phyloP scores from a whole-genome alignment of 2,329 filamentous ascomycete species.

The Leptographium procerum region DNA sequence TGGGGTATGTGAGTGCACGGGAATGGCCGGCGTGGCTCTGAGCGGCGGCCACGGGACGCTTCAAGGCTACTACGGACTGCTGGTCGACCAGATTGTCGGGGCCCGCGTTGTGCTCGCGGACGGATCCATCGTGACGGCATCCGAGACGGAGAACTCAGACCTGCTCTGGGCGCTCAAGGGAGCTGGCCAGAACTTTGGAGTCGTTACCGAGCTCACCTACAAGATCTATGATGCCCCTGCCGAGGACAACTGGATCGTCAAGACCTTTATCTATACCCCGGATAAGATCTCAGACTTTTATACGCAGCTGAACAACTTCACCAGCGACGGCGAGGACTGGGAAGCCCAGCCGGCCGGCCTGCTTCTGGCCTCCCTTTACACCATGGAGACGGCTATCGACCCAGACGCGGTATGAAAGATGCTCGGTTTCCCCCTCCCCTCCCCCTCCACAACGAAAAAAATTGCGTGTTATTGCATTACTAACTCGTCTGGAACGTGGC shows the following conservation, averaged over 20 bases:
- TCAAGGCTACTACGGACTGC: neutral
- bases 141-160: slow-evolving; percentile 22
- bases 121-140: slow-evolving; percentile 22
- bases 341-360: neutral
- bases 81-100: slow-evolving; percentile 15
- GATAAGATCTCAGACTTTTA: neutral
- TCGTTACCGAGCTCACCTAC: neutral
- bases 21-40: neutral
- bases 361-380: neutral
- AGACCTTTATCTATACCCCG: neutral
- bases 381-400: neutral
- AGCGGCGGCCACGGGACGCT: neutral
- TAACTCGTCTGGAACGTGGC: neutral
- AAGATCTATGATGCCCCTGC: neutral
- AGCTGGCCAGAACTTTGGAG: slow-evolving; percentile 17
- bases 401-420: neutral
- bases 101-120: slow-evolving; percentile 27
- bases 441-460: no score
- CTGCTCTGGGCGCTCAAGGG: slow-evolving; percentile 31
- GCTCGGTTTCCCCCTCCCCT: neutral
- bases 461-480: neutral
- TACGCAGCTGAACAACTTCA: neutral
- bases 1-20: neutral
- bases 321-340: neutral
- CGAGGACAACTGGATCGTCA: neutral